Base-by-base conservation (phyloP, 2,329 filamentous ascomycete genomes). In the Pestalotiopsis sp. region DNA sequence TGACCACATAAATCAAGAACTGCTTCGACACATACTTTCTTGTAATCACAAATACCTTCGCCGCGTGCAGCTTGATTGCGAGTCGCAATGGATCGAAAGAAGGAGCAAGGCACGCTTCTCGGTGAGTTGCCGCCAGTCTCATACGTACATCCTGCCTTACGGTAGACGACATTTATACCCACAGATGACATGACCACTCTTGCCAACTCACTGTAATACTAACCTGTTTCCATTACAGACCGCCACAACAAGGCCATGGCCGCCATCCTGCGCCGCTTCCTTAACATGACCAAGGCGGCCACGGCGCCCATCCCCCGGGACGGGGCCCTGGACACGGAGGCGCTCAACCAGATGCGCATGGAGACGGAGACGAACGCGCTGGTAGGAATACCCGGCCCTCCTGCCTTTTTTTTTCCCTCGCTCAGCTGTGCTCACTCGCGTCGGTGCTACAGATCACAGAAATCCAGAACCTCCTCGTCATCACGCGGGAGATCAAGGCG, bases 401-500 rank as follows among this genome's bases (percentile, higher is more conserved):
- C 17, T 23, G 20, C 2, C 12, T 61, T 23, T n/a, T 27, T 4
- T 5, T 5, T 5, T 4, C 36, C 6, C 13, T 45, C 31, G 11
- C 23, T 36, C n/a, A 14, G 20, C 7, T 25, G n/a, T 23, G 31
- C 62, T 27, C 38, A 9, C 31, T 5, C 45, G 11, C 41, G 13
- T 25, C 25, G 12, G 9, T 62, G 1, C 11, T 3, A 13, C 65
- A 84, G 82, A 80, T 83, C 68, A 76, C 80, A 69, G 80, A 81
- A 9, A 72, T 81, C 38, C 77, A 87, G 69, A 82, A 85, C 68
- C 78, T 87, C 3, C 78, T 86, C 4, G 74, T 77, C 36, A 77
- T 87, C 13, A 85, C 80, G 20, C 82, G 84, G 49, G 82, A 83
- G 70, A 78, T 87, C 68, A 85, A 86, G 71, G 81, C 84, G 67